Evolutionary conservation across 2,329 filamentous ascomycete species (phyloP), one percentile per base, ranked within the genome.

Genomic region (Hymenoscyphus infarciens): DNA sequence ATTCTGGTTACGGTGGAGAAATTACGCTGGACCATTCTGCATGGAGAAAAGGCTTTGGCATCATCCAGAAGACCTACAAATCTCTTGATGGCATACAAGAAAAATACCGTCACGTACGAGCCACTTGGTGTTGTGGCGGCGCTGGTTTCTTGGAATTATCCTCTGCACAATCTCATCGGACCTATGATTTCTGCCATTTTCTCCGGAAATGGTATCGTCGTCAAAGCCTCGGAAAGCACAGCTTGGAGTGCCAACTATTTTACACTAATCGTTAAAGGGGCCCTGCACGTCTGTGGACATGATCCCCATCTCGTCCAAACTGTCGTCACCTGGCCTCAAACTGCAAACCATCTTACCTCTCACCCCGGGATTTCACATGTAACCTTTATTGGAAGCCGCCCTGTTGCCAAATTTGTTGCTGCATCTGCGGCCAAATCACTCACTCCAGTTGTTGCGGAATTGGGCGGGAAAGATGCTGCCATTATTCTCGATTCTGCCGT

Each of bases 121-220:
- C 94, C 95, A 15, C 80, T 98, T 22, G 95, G 95, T 16, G 92
- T 99, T 39, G 91, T 99, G 5, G 89, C 92, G 11, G 94, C 95
- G 19, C 88, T 94, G 59, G 92, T 99, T 53, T 95, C 90, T 74
- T 99, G 95, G 95, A 99, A 99, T 79, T 98, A 92, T 74, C 87
- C 91, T 54, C 96, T 98, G 77, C 95, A 99, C 79, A 99, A 99
- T 77, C 82, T 98, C 66, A 85, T 98, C 56, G 92, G 91, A 0
- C 95, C 94, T 15, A 84, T 97, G 68, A 96, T 98, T 74, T 93
- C 91, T 68, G 87, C 91, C 16, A 83, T 98, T 58, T 98, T 98
- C 74, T 83, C 93, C 15, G 95, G 95, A 56, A 97, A 98, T 74
- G 91, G 87, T 59, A 89, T 98, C 68, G 82, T 99, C 52, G 89